These are phyloP conservation scores for Amanita pallidorosea DNA, from an alignment of 768 basidiomycete species.

Conservation along the genomic window DNA sequence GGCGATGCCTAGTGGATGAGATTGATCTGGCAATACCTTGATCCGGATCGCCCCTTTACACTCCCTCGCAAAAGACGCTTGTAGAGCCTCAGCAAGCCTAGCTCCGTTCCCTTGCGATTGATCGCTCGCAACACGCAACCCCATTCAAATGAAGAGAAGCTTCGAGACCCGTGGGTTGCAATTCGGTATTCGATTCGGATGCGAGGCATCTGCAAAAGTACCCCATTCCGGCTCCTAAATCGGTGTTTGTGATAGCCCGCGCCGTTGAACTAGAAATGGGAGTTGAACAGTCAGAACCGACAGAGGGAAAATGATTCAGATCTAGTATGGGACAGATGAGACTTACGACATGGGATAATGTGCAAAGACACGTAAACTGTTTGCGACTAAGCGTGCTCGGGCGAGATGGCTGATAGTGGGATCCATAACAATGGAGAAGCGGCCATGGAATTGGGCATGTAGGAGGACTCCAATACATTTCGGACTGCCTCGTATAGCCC, in stretches of 20 bases:
- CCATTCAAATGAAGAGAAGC: background rate
- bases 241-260: background rate
- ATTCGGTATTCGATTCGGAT: background rate
- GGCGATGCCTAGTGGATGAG: background rate
- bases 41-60: background rate
- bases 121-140: background rate
- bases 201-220: background rate
- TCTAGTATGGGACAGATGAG: background rate
- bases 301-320: background rate
- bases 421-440: background rate
- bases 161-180: background rate
- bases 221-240: background rate
- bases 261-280: background rate
- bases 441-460: background rate
- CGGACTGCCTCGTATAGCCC: background rate
- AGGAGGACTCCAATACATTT: background rate
- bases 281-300: background rate
- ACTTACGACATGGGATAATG: conserved; percentile 1
- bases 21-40: background rate
- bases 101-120: background rate
- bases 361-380: background rate
- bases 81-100: background rate
- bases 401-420: background rate
- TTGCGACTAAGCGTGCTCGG: background rate
- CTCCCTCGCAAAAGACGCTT: background rate